phyloP scores from a whole-genome alignment of 768 basidiomycete genomes.

The Rhizopogon vesiculosus region DNA sequence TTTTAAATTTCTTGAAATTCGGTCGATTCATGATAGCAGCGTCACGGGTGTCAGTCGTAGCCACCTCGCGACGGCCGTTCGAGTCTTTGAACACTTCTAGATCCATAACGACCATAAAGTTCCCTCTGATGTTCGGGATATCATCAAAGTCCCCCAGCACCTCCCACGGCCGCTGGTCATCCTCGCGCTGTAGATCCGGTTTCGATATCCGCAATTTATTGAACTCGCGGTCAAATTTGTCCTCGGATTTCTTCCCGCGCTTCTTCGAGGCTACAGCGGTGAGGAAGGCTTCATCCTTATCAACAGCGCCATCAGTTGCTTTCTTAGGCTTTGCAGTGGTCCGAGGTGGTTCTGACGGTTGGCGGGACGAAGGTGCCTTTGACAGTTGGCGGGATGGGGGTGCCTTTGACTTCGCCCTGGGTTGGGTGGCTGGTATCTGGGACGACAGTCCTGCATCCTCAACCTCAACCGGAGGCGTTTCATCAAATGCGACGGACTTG shows the following conservation, averaged over 20 bases:
- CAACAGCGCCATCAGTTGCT: slow-evolving; percentile 19
- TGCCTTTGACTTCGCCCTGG: neutral
- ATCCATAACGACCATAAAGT: slow-evolving; percentile 77
- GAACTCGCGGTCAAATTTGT: slow-evolving; percentile 75
- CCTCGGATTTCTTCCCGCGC: slow-evolving; percentile 60
- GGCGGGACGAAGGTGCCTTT: neutral
- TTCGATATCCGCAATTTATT: slow-evolving; percentile 70
- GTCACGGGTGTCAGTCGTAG: slow-evolving; percentile 19
- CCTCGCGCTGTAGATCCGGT: slow-evolving; percentile 46
- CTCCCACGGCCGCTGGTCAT: slow-evolving; percentile 51
- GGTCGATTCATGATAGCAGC: slow-evolving; percentile 41
- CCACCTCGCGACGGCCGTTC: slow-evolving; percentile 11
- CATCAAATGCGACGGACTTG: neutral
- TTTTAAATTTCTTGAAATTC: slow-evolving; percentile 79
- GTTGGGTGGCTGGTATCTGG: neutral
- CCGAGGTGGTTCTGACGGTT: neutral
- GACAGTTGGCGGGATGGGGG: neutral
- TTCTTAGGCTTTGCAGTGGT: slow-evolving; percentile 7
- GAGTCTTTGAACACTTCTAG: slow-evolving; percentile 46
- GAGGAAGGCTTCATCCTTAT: slow-evolving; percentile 65
- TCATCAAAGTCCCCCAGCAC: slow-evolving; percentile 64
- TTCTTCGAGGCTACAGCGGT: slow-evolving; percentile 73
- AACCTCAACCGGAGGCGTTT: neutral
- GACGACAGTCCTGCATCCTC: neutral
- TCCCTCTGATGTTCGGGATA: slow-evolving; percentile 56